phyloP scores from a whole-genome alignment of 306 rosid genomes.

The Pyrus betulifolia region DNA sequence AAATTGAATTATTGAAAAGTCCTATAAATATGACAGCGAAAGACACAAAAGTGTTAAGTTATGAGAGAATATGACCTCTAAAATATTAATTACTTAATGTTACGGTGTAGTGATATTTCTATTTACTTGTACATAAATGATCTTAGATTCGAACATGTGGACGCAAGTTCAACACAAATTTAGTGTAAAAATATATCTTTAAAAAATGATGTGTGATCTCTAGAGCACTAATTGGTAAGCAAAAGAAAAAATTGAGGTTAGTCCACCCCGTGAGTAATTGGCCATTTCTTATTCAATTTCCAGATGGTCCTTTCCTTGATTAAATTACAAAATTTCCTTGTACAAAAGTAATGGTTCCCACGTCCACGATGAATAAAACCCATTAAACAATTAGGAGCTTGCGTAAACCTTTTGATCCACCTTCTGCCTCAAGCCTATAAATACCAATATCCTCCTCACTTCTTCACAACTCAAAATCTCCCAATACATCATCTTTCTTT shows the following conservation, averaged over 20 bases:
- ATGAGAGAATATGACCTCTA: too few species aligned
- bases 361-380: background rate
- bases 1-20: background rate
- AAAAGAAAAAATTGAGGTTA: background rate
- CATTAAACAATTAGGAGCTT: background rate
- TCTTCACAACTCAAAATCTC: background rate
- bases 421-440: background rate
- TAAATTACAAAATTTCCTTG: too few species aligned
- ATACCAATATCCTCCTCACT: background rate
- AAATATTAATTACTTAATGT: too few species aligned
- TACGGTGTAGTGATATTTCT: too few species aligned
- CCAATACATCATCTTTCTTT: too few species aligned
- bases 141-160: too few species aligned
- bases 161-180: too few species aligned
- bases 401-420: too few species aligned
- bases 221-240: too few species aligned
- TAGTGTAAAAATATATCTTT: too few species aligned
- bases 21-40: background rate
- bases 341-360: background rate
- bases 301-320: background rate
- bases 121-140: too few species aligned
- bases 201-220: too few species aligned
- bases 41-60: background rate
- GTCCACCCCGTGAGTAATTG: constrained; percentile 1
- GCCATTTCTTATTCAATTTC: background rate